Percentiles rank a stretch among this genome's conserved stretches.
phyloP scores from a whole-genome alignment of 2,329 filamentous ascomycete genomes.

The Talaromyces sp. region DNA sequence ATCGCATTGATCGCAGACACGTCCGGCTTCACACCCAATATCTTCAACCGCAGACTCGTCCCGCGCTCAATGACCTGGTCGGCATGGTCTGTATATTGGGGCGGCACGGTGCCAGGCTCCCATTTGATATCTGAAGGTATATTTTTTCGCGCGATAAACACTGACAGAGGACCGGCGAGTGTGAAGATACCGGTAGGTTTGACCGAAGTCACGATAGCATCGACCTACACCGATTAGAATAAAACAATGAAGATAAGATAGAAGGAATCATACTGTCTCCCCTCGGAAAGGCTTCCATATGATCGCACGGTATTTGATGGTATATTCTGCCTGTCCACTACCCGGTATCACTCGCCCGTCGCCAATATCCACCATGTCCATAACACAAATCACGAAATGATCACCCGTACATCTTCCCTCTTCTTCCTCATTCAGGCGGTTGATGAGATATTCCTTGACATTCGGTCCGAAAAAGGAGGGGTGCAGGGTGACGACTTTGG shows the following conservation, averaged over 20 bases:
- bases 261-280: constrained; percentile 72
- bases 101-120: constrained; percentile 93
- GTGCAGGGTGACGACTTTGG: constrained; percentile 90
- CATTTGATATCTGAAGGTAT: constrained; percentile 91
- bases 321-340: constrained; percentile 89
- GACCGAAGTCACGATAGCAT: constrained; percentile 87
- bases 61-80: constrained; percentile 92
- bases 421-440: constrained; percentile 85
- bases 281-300: constrained; percentile 98
- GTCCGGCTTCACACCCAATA: constrained; percentile 89
- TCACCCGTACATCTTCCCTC: constrained; percentile 93
- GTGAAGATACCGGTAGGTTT: constrained; percentile 81
- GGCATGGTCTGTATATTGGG: constrained; percentile 91
- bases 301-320: constrained; percentile 89
- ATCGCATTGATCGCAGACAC: constrained; percentile 96
- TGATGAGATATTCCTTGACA: constrained; percentile 86
- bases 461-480: constrained; percentile 95
- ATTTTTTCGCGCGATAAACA: constrained; percentile 56
- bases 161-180: constrained; percentile 47
- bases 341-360: constrained; percentile 89
- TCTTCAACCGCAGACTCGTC: constrained; percentile 88
- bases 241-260: constrained; percentile 20
- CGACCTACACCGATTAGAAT: constrained; percentile 61
- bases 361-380: constrained; percentile 93
- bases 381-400: constrained; percentile 97